Evolutionary conservation across 192 early-diverging fungal species (phyloP), one percentile per base, ranked within the genome.

Genomic region (Thamnidium elegans): DNA sequence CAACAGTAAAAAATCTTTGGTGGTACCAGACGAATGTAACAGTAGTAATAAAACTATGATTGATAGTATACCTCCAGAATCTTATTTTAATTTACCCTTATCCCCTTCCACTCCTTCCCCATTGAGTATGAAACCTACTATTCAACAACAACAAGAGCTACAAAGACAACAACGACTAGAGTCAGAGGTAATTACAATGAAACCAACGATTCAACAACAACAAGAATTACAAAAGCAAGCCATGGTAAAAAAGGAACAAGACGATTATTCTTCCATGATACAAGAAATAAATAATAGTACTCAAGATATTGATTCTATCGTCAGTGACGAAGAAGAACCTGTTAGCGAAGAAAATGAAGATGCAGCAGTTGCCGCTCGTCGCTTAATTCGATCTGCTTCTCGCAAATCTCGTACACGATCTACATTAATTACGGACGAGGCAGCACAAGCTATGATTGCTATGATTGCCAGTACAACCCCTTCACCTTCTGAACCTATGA

Each of bases 311-410:
- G 45, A 11, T 7, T 47, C 45, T 11, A 7, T 39, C 9, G 31
- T 9, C 30, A 15, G 30, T 14, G 60, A 62, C 2, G 17, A 48
- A n/a, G 61, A 23, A 23, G 31, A 19, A 11, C 19, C 10, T 52
- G 19, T 34, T 19, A 19, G 26, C 7, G 19, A 63, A 36, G n/a
- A 21, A 19, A 51, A 46, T 19, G 55, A 56, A 32, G 55, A 56
- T 36, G 61, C 61, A 39, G 61, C 47, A 20, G 30, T 31, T 51
- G 63, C 63, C 44, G 63, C 63, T 43, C 63, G 63, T n/a, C 34
- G 63, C n/a, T 31, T 64, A 20, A 64, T 64, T 53, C 63, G 63
- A 34, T 54, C 63, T 54, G 63, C 63, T 30, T 64, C 63, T 26
- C 52, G 42, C n/a, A 64, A 64, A n/a, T 52, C 51, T 42, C 48